Base-by-base conservation (phyloP, 139 green algal species). In the Diplosphaera chodatii region DNA sequence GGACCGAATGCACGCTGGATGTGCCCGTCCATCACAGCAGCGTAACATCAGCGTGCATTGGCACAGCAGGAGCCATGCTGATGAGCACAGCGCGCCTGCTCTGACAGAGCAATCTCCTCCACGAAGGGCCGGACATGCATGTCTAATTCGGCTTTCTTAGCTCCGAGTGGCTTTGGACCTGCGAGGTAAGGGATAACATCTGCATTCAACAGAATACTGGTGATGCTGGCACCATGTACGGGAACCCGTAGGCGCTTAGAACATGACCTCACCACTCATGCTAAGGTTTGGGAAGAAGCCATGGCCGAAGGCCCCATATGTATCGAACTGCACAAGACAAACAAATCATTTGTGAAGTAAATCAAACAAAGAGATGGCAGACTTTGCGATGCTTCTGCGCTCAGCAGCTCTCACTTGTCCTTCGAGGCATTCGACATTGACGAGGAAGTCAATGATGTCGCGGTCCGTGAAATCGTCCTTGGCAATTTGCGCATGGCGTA, bases 341-440 rank as follows among this genome's bases (percentile, higher is more conserved):
- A n/a, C n/a, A n/a, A n/a, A n/a, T n/a, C n/a, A n/a, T n/a, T n/a
- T n/a, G n/a, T n/a, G n/a, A n/a, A n/a, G n/a, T n/a, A n/a, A n/a
- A n/a, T n/a, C n/a, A n/a, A n/a, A n/a, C n/a, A n/a, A n/a, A n/a
- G n/a, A n/a, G n/a, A n/a, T n/a, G n/a, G n/a, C n/a, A n/a, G n/a
- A n/a, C n/a, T n/a, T n/a, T n/a, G n/a, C n/a, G n/a, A n/a, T n/a
- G n/a, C n/a, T n/a, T n/a, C n/a, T n/a, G n/a, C n/a, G n/a, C n/a
- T n/a, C n/a, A n/a, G n/a, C n/a, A n/a, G n/a, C n/a, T n/a, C 37
- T 48, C 37, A 20, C 37, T 10, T 48, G 8, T 48, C 73, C 80
- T 71, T 85, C 80, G 40, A 85, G 62, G 73, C 80, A 85, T 72
- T 78, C 74, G n/a, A 33, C 56, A 66, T 78, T 77, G 23, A 64